These are phyloP conservation scores for Purpureocillium takamizusanense DNA, from an alignment of 2,329 filamentous ascomycete genomes.

Conservation along the genomic window DNA sequence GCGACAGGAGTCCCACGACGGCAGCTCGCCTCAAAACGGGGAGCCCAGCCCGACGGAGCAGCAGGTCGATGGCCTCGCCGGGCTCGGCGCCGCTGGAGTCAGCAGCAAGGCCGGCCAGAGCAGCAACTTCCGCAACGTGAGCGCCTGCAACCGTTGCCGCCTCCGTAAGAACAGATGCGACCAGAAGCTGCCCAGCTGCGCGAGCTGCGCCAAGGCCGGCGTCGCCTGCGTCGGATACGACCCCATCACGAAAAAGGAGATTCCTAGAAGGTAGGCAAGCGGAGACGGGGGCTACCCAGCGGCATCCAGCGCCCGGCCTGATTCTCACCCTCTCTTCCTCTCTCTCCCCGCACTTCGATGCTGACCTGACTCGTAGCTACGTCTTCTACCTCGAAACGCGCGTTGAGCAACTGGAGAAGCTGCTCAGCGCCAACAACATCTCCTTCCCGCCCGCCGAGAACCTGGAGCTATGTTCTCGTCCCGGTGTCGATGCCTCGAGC, in stretches of 20 bases:
- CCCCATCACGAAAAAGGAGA: conserved; percentile 91
- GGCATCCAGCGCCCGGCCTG: no score
- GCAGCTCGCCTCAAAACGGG: conserved; percentile 24
- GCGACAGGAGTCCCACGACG: conserved; percentile 38
- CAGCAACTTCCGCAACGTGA: conserved; percentile 75
- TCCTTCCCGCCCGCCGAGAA: conserved; percentile 61
- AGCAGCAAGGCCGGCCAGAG: conserved; percentile 43
- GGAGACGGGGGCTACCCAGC: no score
- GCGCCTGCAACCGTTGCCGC: conserved; percentile 87
- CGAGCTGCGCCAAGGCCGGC: conserved; percentile 85
- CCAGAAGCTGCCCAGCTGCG: conserved; percentile 83
- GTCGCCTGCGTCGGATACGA: conserved; percentile 93
- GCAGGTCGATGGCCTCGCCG: conserved; percentile 10
- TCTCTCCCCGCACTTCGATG: not conserved
- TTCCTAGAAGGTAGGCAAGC: conserved; percentile 74
- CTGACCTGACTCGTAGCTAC: conserved; percentile 48
- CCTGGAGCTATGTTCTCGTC: conserved; percentile 56
- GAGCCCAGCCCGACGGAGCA: conserved; percentile 20
- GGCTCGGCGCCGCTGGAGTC: not conserved
- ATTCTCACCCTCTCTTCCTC: conserved; percentile 24
- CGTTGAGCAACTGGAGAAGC: conserved; percentile 70
- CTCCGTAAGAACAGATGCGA: conserved; percentile 92
- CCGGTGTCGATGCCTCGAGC: conserved; percentile 25
- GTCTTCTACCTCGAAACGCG: conserved; percentile 90
- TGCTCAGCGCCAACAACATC: conserved; percentile 62